Base-by-base conservation (phyloP, 768 basidiomycete genomes). In the Cubamyces lactineus region DNA sequence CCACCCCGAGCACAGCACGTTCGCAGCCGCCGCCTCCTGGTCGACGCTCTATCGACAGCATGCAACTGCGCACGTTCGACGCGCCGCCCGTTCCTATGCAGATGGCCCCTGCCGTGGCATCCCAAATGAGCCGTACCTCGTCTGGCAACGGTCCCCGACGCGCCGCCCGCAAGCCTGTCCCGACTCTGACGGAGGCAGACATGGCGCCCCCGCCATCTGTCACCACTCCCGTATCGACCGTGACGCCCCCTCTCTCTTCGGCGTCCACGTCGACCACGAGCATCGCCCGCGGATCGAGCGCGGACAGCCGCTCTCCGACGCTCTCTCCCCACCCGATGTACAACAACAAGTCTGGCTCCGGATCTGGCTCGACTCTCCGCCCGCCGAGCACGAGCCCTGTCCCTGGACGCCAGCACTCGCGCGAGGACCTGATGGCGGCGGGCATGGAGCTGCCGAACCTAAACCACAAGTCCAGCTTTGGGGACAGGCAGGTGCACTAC, bases 401-500 rank as follows among this genome's bases (percentile, higher is more conserved):
- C 0, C 42, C 62, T 13, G 63, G 24, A 3, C 47, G 58, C 19
- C 59, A 59, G 39, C 68, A 60, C 41, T 72, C 70, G 41, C 66
- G 63, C 38, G 64, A 68, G 50, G 71, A 70, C 45, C 59, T 71
- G 23, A 57, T 66, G 15, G 59, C 62, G 46, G 30, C 53, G 62
- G 68, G 62, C 28, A 34, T 55, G 55, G 54, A 54, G 43, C 48
- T 67, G 28, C 63, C 69, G 58, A 39, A 60, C 23, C 50, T 74
- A 52, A 70, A 65, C 34, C 73, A 73, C 59, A 71, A 74, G 70
- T 61, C 66, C 21, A 74, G 73, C 66, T 71, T 74, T 40, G 73
- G 73, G 0, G 65, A 70, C 30, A 65, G 66, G 45, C 67, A 62
- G 51, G 67, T 74, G 64, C 73, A 71, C 54, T 67, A 69, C 53